phyloP scores from a whole-genome alignment of 2,329 filamentous ascomycete species.

The Penicillium nordicum region DNA sequence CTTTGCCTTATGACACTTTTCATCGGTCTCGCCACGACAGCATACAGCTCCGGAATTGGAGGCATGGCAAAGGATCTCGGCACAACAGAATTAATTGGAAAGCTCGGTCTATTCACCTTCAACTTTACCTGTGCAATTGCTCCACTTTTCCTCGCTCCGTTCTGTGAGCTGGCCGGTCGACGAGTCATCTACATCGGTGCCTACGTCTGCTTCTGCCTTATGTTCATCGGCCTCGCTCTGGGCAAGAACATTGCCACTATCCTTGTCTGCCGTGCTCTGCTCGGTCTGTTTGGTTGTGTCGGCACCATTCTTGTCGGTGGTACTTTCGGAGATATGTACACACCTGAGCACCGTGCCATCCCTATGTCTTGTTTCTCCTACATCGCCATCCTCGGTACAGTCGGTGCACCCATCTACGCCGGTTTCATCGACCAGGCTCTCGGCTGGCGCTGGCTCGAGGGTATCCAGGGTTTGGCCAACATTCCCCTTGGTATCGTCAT shows the following conservation, averaged over 20 bases:
- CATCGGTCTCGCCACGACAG: slow-evolving; percentile 54
- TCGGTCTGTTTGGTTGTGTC: slow-evolving; percentile 51
- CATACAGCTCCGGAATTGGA: slow-evolving; percentile 50
- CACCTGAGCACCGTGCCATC: slow-evolving; percentile 44
- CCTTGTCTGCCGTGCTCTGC: slow-evolving; percentile 46
- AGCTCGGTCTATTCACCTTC: slow-evolving; percentile 51
- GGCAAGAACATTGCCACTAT: slow-evolving; percentile 50
- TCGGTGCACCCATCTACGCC: slow-evolving; percentile 53
- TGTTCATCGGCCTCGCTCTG: slow-evolving; percentile 50
- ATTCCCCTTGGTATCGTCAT: slow-evolving; percentile 48
- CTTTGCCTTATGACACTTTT: slow-evolving; percentile 54
- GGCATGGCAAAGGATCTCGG: slow-evolving; percentile 48
- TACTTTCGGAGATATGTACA: slow-evolving; percentile 51
- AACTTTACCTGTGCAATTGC: slow-evolving; percentile 50
- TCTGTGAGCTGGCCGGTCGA: slow-evolving; percentile 50
- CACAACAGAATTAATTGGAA: slow-evolving; percentile 42
- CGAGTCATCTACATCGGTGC: slow-evolving; percentile 48
- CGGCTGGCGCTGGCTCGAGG: slow-evolving; percentile 55
- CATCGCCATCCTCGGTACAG: slow-evolving; percentile 52
- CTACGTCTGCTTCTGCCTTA: slow-evolving; percentile 46
- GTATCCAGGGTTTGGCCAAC: slow-evolving; percentile 52
- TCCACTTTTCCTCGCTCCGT: slow-evolving; percentile 49
- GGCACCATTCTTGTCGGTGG: slow-evolving; percentile 51
- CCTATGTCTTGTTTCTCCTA: slow-evolving; percentile 51
- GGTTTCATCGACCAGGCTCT: slow-evolving; percentile 53